Percentiles rank a stretch among this genome's conserved stretches.
Evolutionary conservation across 257 asterid genomes (phyloP).

Genomic region (Solanum medicagineum): DNA sequence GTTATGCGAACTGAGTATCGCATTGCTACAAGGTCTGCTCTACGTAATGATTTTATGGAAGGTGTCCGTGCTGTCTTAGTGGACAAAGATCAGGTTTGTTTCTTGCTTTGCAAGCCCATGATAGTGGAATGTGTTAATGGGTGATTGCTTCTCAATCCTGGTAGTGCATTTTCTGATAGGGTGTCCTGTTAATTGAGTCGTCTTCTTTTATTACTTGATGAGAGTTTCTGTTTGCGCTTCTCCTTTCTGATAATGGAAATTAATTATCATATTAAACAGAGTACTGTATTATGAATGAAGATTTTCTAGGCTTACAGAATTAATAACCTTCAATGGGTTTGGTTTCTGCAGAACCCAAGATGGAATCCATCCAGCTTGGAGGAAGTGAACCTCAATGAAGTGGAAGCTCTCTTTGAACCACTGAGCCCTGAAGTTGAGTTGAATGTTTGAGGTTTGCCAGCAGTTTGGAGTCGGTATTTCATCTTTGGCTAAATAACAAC

Average conservation of each 20-base stretch:
- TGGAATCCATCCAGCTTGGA: slow-evolving; percentile 80
- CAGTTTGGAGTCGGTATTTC: not conserved
- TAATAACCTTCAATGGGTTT: not conserved
- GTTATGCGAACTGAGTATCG: slow-evolving; percentile 90
- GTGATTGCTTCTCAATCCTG: not conserved
- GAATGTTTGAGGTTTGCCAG: slow-evolving; percentile 25
- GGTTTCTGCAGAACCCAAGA: slow-evolving; percentile 60
- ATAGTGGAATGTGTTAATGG: not conserved
- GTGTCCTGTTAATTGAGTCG: not conserved
- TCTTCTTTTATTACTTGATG: not conserved
- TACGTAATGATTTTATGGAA: slow-evolving; percentile 71
- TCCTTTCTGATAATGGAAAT: not conserved
- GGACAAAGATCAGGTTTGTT: slow-evolving; percentile 88
- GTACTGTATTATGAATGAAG: not conserved
- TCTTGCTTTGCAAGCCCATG: not conserved
- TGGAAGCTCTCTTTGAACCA: slow-evolving; percentile 70
- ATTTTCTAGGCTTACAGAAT: not conserved
- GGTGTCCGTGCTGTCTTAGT: slow-evolving; percentile 96
- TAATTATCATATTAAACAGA: not conserved
- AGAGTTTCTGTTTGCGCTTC: not conserved
- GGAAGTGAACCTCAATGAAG: slow-evolving; percentile 45
- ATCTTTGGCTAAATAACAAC: not conserved
- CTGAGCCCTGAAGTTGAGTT: slow-evolving; percentile 50
- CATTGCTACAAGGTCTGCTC: slow-evolving; percentile 66
- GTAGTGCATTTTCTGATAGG: not conserved